Evolutionary conservation across 208 protist genomes (phyloP).

Genomic region (Novymonas esmeraldas): DNA sequence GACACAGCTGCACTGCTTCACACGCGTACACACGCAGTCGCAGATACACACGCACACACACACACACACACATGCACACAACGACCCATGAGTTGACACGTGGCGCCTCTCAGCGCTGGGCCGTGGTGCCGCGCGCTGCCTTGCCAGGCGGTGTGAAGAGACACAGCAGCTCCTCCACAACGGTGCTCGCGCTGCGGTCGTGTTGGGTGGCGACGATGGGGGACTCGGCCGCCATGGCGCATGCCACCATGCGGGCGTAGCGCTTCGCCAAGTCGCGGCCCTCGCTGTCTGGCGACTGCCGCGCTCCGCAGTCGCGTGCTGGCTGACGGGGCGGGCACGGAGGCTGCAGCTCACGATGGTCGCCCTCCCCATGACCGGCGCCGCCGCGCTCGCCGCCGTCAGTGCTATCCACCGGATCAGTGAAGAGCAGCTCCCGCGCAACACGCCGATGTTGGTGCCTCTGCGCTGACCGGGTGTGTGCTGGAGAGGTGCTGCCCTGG

Average conservation of each 20-base stretch:
- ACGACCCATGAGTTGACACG: background rate
- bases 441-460: background rate
- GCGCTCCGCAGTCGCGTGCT: background rate
- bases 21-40: too few species aligned
- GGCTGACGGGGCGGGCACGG: background rate
- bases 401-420: background rate
- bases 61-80: background rate
- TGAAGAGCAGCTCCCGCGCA: slow-evolving; percentile 1
- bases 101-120: background rate
- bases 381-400: slow-evolving; percentile 2
- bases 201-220: background rate
- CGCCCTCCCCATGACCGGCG: background rate
- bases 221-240: slow-evolving; percentile 12
- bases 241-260: slow-evolving; percentile 21
- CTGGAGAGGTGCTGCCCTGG: background rate
- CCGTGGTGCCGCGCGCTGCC: background rate
- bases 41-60: too few species aligned
- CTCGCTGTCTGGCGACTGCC: too few species aligned
- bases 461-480: background rate
- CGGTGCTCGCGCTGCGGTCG: slow-evolving; percentile 22
- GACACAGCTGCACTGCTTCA: too few species aligned
- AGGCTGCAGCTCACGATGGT: background rate
- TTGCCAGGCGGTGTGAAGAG: slow-evolving; percentile 12
- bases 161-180: slow-evolving; percentile 32
- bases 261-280: slow-evolving; percentile 2